Conservation (phyloP, 768 basidiomycete genomes). For the Termitomyces bulborhizus region DNA sequence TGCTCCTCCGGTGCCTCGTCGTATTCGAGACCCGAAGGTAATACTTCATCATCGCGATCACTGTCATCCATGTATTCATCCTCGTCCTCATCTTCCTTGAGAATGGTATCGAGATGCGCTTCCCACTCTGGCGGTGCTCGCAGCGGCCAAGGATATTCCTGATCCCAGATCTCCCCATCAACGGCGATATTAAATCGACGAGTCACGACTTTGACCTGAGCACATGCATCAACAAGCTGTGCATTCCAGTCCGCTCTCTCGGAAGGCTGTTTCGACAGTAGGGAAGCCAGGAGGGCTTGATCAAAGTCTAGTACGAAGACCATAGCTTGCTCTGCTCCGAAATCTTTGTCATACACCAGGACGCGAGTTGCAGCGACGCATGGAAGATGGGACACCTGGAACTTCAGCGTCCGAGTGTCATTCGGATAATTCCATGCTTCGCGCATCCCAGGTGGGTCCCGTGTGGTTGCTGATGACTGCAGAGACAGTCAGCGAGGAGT, state of each 20-base stretch:
- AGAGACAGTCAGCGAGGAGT: conserved; percentile 1
- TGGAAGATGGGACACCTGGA: neutral
- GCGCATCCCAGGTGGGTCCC: neutral
- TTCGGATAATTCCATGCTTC: conserved; percentile 1
- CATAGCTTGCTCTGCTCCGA: neutral
- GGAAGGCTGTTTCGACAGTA: neutral
- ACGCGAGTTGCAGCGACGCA: neutral
- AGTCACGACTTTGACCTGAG: neutral
- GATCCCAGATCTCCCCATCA: neutral
- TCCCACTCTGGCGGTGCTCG: neutral
- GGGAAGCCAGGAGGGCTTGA: neutral
- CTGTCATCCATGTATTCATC: neutral
- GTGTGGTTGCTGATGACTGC: conserved; percentile 4
- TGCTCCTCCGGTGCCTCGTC: too few relatives aligned
- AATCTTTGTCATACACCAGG: neutral
- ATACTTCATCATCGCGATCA: neutral
- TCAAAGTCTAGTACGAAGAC: conserved; percentile 4
- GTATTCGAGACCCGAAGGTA: conserved; percentile 1
- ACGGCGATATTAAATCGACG: neutral
- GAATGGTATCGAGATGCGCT: neutral
- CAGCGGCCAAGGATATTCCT: conserved; percentile 1
- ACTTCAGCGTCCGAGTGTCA: conserved; percentile 1
- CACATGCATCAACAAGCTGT: neutral
- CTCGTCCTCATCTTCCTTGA: neutral
- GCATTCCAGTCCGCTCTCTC: neutral